These are phyloP conservation scores for Tricholoma hemisulphureum DNA, from an alignment of 768 basidiomycete genomes.

Conservation along the genomic window DNA sequence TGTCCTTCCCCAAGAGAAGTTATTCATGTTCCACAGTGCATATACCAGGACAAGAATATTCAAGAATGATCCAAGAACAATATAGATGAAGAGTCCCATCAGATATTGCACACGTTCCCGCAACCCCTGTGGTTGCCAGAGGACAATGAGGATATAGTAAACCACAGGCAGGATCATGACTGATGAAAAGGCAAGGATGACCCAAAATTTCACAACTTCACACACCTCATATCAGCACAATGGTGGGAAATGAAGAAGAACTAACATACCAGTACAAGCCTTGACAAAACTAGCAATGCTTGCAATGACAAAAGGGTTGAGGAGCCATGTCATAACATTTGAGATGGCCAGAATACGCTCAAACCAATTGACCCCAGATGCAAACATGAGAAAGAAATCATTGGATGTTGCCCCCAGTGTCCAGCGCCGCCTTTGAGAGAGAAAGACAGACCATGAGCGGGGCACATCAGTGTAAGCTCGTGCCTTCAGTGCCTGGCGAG, in stretches of 20 bases:
- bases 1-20: neutral
- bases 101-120: neutral
- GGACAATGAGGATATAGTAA: neutral
- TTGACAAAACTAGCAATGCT: neutral
- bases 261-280: neutral
- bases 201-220: neutral
- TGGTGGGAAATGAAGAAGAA: neutral
- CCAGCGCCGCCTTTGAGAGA: neutral
- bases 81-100: neutral
- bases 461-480: neutral
- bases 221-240: neutral
- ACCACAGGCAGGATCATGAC: neutral
- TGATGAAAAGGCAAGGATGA: neutral
- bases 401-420: neutral
- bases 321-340: neutral
- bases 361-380: neutral
- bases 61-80: neutral
- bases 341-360: neutral
- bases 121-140: neutral
- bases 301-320: neutral
- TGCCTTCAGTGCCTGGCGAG: neutral
- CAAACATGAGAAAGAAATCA: neutral
- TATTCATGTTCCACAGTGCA: neutral
- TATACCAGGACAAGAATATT: neutral
- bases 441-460: neutral